phyloP scores from a whole-genome alignment of 495 filamentous ascomycete species.

The Aspergillus biplanus region DNA sequence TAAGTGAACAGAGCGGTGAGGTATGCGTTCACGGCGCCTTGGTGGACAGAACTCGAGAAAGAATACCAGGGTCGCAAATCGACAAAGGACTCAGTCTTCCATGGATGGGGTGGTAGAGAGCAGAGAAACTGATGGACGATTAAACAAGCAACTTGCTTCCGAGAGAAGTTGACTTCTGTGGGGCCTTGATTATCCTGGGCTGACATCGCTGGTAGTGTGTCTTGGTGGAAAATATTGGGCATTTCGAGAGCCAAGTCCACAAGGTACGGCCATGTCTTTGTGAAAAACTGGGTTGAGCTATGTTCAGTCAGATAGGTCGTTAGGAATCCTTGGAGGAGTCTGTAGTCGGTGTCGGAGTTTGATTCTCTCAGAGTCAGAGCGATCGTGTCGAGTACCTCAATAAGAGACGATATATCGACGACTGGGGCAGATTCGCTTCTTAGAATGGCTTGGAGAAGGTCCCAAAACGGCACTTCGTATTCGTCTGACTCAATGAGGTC shows the following conservation, averaged over 20 bases:
- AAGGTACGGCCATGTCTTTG: background rate
- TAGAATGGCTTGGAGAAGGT: background rate
- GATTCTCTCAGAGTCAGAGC: background rate
- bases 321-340: slow-evolving; percentile 3
- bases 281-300: background rate
- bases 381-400: slow-evolving; percentile 3
- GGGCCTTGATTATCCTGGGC: background rate
- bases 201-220: background rate
- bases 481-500: slow-evolving; percentile 2
- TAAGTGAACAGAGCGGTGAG: slow-evolving; percentile 10
- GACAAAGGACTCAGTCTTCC: slow-evolving; percentile 5
- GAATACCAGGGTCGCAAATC: slow-evolving; percentile 9
- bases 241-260: slow-evolving; percentile 6
- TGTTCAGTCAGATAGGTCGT: background rate
- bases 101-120: slow-evolving; percentile 3
- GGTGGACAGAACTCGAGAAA: slow-evolving; percentile 1
- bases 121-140: slow-evolving; percentile 8
- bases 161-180: background rate
- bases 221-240: background rate
- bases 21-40: slow-evolving; percentile 1
- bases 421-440: slow-evolving; percentile 1
- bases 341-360: background rate
- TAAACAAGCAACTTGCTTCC: slow-evolving; percentile 7
- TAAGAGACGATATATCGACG: slow-evolving; percentile 3
- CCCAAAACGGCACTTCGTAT: slow-evolving; percentile 8